Evolutionary conservation across 2,329 filamentous ascomycete genomes (phyloP).

Genomic region (Fusarium luffae): DNA sequence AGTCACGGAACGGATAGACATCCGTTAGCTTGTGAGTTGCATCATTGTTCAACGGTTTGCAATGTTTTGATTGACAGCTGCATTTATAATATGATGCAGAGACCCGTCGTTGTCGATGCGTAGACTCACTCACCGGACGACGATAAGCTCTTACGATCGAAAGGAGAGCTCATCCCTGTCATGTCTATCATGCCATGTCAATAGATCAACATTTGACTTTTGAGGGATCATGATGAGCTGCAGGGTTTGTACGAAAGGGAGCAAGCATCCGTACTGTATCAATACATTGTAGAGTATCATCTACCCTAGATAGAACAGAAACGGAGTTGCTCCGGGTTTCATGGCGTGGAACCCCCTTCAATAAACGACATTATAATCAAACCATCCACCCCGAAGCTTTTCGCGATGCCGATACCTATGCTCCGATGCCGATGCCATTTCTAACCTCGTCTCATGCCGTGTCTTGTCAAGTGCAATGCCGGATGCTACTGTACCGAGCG

Average conservation of each 20-base stretch:
- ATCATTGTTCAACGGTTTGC: conserved; percentile 8
- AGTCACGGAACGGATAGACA: background rate
- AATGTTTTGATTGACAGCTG: background rate
- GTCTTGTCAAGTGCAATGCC: conserved; percentile 2
- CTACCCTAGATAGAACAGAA: conserved; percentile 1
- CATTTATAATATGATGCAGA: background rate
- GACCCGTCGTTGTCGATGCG: background rate
- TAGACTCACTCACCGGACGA: conserved; percentile 5
- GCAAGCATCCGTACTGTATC: background rate
- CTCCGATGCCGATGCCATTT: conserved; percentile 21
- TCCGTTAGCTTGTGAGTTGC: background rate
- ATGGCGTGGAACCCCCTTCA: background rate
- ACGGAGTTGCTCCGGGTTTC: conserved; percentile 19
- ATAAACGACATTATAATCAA: background rate
- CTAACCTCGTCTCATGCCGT: conserved; percentile 10
- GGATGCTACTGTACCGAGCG: background rate
- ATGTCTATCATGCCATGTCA: background rate
- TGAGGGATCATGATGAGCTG: conserved; percentile 16
- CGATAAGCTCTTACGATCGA: conserved; percentile 19
- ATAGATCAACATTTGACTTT: background rate
- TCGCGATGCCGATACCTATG: conserved; percentile 20
- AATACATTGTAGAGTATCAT: background rate
- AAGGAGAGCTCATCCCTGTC: background rate
- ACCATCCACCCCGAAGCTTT: background rate
- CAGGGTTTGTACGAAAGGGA: background rate